Evolutionary conservation across 768 basidiomycete species (phyloP).

Genomic region (Rhizopogon rudus): DNA sequence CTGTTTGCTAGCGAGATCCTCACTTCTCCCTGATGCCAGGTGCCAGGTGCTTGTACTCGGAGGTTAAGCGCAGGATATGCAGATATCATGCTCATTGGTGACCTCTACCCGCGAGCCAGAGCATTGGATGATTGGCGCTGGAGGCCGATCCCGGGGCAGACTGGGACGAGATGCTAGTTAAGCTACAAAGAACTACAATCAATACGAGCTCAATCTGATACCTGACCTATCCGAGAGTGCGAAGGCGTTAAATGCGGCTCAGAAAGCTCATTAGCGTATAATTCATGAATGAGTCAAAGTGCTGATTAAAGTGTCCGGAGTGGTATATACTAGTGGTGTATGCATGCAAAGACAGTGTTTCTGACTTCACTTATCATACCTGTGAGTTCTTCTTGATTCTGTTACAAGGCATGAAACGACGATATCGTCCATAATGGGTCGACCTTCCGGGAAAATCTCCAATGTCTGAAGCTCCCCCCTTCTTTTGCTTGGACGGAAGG

Average conservation of each 20-base stretch:
- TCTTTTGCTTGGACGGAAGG: neutral
- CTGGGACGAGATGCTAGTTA: slow-evolving; percentile 94
- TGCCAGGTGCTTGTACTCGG: too few relatives aligned
- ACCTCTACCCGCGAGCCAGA: slow-evolving; percentile 28
- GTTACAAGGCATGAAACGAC: neutral
- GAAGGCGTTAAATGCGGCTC: slow-evolving; percentile 33
- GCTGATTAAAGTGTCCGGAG: neutral
- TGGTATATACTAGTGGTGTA: neutral
- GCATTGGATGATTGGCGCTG: slow-evolving; percentile 80
- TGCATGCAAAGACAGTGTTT: neutral
- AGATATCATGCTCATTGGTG: slow-evolving; percentile 5
- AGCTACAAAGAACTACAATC: slow-evolving; percentile 42
- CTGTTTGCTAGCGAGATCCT: slow-evolving; percentile 31
- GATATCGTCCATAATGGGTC: neutral
- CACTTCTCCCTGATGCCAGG: neutral
- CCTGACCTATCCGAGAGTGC: slow-evolving; percentile 47
- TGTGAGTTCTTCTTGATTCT: neutral
- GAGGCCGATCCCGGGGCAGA: slow-evolving; percentile 84
- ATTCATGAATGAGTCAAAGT: slow-evolving; percentile 71
- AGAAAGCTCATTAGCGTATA: slow-evolving; percentile 23
- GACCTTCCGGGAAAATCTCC: neutral
- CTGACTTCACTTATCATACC: neutral
- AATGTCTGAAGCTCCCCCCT: neutral
- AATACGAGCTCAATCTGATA: slow-evolving; percentile 60
- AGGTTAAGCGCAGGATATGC: too few relatives aligned